Evolutionary conservation across 1,284 basidiomycete species (phyloP).

Genomic region (Sporisorium reilianum): DNA sequence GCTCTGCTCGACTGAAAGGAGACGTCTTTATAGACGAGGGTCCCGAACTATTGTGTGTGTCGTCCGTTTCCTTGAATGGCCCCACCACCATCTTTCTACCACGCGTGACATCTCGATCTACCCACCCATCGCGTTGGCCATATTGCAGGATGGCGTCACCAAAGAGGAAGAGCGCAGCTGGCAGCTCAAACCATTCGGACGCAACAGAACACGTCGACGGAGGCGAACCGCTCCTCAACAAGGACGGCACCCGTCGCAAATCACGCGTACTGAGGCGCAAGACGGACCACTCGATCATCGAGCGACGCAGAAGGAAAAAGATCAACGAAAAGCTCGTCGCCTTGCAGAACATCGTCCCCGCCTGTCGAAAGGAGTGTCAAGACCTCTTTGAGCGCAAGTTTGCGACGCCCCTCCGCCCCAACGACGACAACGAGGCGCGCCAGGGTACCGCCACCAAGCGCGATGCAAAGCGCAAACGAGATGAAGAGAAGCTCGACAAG

Average conservation of each 20-base stretch:
- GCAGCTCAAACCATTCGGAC: constrained; percentile 5
- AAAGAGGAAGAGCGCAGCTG: constrained; percentile 11
- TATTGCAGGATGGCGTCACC: constrained; percentile 7
- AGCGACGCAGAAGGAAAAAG: constrained; percentile 66
- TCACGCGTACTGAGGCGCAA: constrained; percentile 62
- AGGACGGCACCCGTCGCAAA: constrained; percentile 51
- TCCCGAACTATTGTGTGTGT: not conserved
- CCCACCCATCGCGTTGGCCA: not conserved
- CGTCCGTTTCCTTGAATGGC: not conserved
- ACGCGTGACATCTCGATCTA: not conserved
- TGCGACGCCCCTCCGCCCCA: constrained; percentile 6
- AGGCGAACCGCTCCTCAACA: constrained; percentile 31
- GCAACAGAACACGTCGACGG: constrained; percentile 2
- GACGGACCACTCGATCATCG: constrained; percentile 68
- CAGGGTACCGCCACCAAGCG: constrained; percentile 2
- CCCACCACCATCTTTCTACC: not conserved
- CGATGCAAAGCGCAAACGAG: constrained; percentile 24
- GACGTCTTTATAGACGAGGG: constrained; percentile 8
- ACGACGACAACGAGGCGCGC: constrained; percentile 13
- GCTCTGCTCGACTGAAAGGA: not conserved
- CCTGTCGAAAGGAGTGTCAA: constrained; percentile 62
- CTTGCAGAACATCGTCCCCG: constrained; percentile 62
- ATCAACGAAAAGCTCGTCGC: constrained; percentile 68
- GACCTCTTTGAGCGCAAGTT: constrained; percentile 56
- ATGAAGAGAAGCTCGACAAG: constrained; percentile 33